Evolutionary conservation across 148 eudicot species (phyloP), one percentile per base, ranked within the genome.

Genomic region (Nepenthes gracilis): DNA sequence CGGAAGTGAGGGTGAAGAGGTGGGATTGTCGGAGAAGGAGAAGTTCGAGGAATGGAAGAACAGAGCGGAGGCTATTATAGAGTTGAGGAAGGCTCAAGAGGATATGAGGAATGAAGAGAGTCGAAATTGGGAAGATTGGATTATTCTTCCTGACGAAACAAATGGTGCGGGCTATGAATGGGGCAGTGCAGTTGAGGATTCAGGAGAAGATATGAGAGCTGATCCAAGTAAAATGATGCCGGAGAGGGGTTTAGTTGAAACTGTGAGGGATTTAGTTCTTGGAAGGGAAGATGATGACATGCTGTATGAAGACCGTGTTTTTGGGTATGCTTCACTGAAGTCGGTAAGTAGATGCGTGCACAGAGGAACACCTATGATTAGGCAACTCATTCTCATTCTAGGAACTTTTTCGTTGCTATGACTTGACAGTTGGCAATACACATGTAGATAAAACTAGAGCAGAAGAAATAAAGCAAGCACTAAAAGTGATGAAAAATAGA

Each of bases 41-140:
- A 89, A 78, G 60, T 94, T 94, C 14, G 97, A 94, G 74, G 92
- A 78, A n/a, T 94, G 99, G 99, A 89, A 64, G 79, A 84, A 83
- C 67, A 78, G 99, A 54, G 99, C 95, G 0, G 99, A 94, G 85
- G 92, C 95, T 15, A 84, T 94, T 40, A 67, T 83, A 6, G 99
- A 94, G 62, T 58, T 94, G 62, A 86, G 92, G 74, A 97, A 94
- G 75, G 97, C 89, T 43, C 92, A 83, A 58, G 92, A 89, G 51
- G 90, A 82, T 54, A 57, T 74, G 60, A 80, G 66, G 79, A 94
- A 94, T 72, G 86, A 89, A 65, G 97, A 94, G 81, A 75, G 62
- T 58, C 78, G 95, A 68, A 70, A 72, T 74, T 94, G 99, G 99
- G 99, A 94, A 66, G 99, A 94, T 72, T 94, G 99, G 99, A 66